Evolutionary conservation across 176 grass and related monocot species (phyloP), one percentile per base, ranked within the genome.

Genomic region (Dactylis glomerata): DNA sequence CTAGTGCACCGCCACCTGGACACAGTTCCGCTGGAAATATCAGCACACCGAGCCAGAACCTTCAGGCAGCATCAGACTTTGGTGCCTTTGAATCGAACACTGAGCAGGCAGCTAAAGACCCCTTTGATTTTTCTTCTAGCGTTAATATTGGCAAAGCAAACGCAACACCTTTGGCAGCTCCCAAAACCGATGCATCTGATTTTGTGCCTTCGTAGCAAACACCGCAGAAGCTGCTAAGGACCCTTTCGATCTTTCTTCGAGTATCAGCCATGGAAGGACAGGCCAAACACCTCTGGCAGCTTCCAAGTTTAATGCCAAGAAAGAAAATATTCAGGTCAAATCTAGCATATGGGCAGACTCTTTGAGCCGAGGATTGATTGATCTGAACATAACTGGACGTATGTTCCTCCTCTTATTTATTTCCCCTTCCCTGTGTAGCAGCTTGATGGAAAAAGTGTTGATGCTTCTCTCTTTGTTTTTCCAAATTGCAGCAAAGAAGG

Each of bases 311-410:
- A 46, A 54, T 42, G 15, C 32, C 19, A 89, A 76, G 76, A 99
- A 95, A 82, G 89, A 90, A 40, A 89, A 88, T 50, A 89, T 96
- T 75, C 93, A 99, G 84, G 92, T 99, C 54, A 99, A 99, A 74
- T 96, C 93, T 91, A 94, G 97, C 41, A 94, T 99, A 86, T 99
- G 97, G 97, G 89, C 93, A 34, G 97, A 99, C 81, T 96, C 93
- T 42, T 81, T 99, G 76, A 99, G 91, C 68, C 89, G 90, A 82
- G 97, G 97, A 71, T 51, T 99, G 82, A 99, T 99, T 78, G 97
- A 99, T 88, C 93, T 99, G 64, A 99, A 96, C 62, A 99, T 99
- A 89, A 92, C 86, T 63, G 90, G 78, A 63, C 92, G 97, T 99
- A 86, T 88, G 97, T 90, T 68, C 69, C 34, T 74, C 8, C 1